Evolutionary conservation across 768 basidiomycete genomes (phyloP).

Genomic region (Boletellus ananiceps): DNA sequence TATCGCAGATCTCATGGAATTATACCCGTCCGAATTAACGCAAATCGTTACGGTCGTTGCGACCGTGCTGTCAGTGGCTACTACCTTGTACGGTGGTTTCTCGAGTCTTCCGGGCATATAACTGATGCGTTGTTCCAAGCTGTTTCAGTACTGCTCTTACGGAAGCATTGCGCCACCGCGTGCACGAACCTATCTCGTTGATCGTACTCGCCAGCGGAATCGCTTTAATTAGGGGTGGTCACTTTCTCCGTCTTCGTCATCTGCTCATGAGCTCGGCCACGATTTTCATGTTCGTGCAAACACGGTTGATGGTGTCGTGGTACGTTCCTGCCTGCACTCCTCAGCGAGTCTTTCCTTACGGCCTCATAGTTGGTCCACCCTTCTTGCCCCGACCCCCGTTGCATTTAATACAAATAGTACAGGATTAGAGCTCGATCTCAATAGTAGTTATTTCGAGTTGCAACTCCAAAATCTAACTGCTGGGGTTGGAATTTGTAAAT

Average conservation of each 20-base stretch:
- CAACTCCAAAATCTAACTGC: not conserved
- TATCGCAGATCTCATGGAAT: not conserved
- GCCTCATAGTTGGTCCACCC: conserved; percentile 6
- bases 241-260: not conserved
- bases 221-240: conserved; percentile 2
- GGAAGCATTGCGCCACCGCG: conserved; percentile 8
- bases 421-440: conserved; percentile 8
- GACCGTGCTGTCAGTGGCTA: not conserved
- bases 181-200: conserved; percentile 7
- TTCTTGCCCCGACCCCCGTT: conserved; percentile 6
- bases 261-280: not conserved
- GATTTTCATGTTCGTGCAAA: conserved; percentile 4
- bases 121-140: not conserved
- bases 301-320: conserved; percentile 16
- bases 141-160: conserved; percentile 3
- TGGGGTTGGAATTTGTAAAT: no score
- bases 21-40: not conserved
- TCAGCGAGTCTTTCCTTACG: no score
- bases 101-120: not conserved
- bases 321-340: not conserved
- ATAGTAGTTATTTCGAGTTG: not conserved
- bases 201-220: not conserved
- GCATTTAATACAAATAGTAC: not conserved
- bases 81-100: not conserved
- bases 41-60: not conserved